These are phyloP conservation scores for Microbotryum violaceum DNA, from an alignment of 1,284 basidiomycete genomes.

Conservation along the genomic window DNA sequence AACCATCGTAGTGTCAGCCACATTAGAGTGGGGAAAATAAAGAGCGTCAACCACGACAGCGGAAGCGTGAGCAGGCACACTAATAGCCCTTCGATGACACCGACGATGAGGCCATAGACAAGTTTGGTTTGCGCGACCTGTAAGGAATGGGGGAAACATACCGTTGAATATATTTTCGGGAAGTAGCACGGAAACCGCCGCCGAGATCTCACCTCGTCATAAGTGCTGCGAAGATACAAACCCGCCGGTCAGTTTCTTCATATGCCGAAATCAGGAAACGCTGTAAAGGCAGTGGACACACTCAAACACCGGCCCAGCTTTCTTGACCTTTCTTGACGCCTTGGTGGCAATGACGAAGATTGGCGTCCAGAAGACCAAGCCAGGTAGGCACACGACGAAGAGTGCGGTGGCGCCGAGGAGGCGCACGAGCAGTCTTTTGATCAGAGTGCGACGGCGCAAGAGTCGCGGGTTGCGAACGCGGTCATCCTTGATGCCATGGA, in stretches of 20 bases:
- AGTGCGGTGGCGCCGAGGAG: conserved; percentile 58
- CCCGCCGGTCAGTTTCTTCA: not conserved
- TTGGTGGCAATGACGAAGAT: conserved; percentile 60
- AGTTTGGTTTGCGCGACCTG: conserved; percentile 81
- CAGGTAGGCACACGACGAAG: conserved; percentile 63
- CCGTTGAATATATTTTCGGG: too few relatives aligned
- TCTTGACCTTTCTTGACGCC: conserved; percentile 45
- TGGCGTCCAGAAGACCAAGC: conserved; percentile 69
- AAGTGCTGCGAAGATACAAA: conserved; percentile 12
- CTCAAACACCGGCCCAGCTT: conserved; percentile 29
- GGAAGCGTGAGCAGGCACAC: conserved; percentile 45
- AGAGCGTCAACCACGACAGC: conserved; percentile 47
- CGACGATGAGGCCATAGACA: conserved; percentile 65
- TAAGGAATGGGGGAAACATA: not conserved
- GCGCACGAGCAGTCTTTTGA: conserved; percentile 59
- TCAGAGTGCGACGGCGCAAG: conserved; percentile 51
- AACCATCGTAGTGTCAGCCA: conserved; percentile 80
- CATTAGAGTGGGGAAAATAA: conserved; percentile 63
- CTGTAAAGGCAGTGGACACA: conserved; percentile 1
- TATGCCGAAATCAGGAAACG: not conserved
- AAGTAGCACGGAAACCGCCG: not conserved
- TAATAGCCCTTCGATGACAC: conserved; percentile 45
- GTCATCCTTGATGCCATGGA: conserved; percentile 64
- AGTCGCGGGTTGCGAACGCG: conserved; percentile 54
- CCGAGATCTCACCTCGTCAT: conserved; percentile 25